phyloP scores from a whole-genome alignment of 768 basidiomycete species.

The Hirschioporus abietinus region DNA sequence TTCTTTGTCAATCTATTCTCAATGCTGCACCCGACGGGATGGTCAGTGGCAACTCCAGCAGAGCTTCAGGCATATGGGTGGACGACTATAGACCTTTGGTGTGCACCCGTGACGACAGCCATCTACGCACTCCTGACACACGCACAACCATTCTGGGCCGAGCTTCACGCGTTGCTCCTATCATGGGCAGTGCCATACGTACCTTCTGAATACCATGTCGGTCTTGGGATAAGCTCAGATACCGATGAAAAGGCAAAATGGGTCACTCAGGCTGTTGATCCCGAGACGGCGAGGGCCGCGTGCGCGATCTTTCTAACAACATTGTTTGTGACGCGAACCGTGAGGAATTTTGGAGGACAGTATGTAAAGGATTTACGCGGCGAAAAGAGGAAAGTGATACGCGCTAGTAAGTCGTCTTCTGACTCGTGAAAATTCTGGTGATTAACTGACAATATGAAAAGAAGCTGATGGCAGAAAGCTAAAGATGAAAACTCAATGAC shows the following conservation, averaged over 20 bases:
- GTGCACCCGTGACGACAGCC: slow-evolving; percentile 70
- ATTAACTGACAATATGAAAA: neutral
- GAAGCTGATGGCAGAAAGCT: neutral
- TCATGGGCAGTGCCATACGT: slow-evolving; percentile 15
- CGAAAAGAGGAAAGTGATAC: slow-evolving; percentile 5
- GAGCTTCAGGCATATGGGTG: slow-evolving; percentile 82
- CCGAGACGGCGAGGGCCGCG: slow-evolving; percentile 61
- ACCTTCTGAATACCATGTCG: slow-evolving; percentile 32
- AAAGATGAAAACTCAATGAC: neutral
- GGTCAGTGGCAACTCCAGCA: slow-evolving; percentile 67
- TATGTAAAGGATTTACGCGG: slow-evolving; percentile 7
- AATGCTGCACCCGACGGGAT: slow-evolving; percentile 65
- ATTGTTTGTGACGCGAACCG: slow-evolving; percentile 59
- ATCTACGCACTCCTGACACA: slow-evolving; percentile 82
- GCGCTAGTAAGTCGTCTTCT: neutral
- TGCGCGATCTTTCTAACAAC: slow-evolving; percentile 61
- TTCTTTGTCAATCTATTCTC: slow-evolving; percentile 73
- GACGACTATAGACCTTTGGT: slow-evolving; percentile 83
- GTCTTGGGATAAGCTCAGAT: slow-evolving; percentile 35
- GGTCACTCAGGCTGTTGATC: slow-evolving; percentile 44
- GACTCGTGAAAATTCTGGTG: neutral
- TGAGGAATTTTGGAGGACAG: slow-evolving; percentile 50
- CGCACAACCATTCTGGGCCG: slow-evolving; percentile 67
- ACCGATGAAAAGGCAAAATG: slow-evolving; percentile 23
- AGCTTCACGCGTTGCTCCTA: slow-evolving; percentile 13